Conservation (phyloP, 768 basidiomycete genomes). For the Hemileccinum rubropunctum region DNA sequence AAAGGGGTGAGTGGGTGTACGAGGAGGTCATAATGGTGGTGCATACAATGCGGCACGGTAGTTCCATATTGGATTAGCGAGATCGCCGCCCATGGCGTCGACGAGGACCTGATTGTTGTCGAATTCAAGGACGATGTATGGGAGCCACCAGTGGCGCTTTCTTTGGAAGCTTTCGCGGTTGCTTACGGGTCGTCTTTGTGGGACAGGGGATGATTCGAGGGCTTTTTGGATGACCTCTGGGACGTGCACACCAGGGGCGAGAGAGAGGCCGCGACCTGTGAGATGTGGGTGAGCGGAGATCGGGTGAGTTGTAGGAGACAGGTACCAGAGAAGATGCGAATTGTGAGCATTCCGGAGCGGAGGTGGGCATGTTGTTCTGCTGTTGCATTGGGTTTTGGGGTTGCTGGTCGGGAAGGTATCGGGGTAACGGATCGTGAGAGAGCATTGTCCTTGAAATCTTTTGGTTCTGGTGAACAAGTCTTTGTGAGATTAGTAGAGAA, state of each 20-base stretch:
- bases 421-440: constrained; percentile 79
- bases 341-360: constrained; percentile 89
- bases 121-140: constrained; percentile 96
- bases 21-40: neutral
- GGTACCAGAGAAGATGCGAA: constrained; percentile 89
- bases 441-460: constrained; percentile 70
- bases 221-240: constrained; percentile 87
- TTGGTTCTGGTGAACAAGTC: no score
- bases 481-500: no score
- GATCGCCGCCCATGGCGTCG: constrained; percentile 94
- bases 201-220: constrained; percentile 57
- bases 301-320: constrained; percentile 20
- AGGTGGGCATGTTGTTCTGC: constrained; percentile 53
- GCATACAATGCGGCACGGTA: constrained; percentile 93
- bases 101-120: constrained; percentile 97
- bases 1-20: constrained; percentile 2
- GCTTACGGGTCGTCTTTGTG: constrained; percentile 55
- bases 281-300: constrained; percentile 7
- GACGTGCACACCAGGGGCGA: constrained; percentile 74
- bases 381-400: constrained; percentile 58
- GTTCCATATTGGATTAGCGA: constrained; percentile 89
- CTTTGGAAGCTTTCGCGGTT: constrained; percentile 91
- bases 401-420: constrained; percentile 77
- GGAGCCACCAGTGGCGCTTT: constrained; percentile 92
- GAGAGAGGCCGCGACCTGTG: constrained; percentile 73